phyloP scores from a whole-genome alignment of 768 basidiomycete species.

The Boletellus ananiceps region DNA sequence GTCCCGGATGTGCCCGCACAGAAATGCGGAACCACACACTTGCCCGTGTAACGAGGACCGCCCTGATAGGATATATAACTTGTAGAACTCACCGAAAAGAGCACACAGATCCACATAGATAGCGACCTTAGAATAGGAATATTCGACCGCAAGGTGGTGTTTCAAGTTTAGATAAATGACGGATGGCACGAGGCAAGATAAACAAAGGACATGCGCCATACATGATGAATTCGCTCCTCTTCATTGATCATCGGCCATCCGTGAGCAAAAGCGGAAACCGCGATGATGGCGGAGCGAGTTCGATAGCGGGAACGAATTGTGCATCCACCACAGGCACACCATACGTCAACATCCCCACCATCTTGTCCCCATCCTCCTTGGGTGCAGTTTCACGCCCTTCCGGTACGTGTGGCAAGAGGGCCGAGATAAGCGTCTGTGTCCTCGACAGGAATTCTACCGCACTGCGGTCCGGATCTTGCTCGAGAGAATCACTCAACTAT shows the following conservation, averaged over 20 bases:
- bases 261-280: slow-evolving; percentile 73
- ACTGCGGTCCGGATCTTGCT: slow-evolving; percentile 26
- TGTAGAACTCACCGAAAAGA: slow-evolving; percentile 3
- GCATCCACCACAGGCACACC: slow-evolving; percentile 51
- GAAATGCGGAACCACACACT: slow-evolving; percentile 4
- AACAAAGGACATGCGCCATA: slow-evolving; percentile 14
- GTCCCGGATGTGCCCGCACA: slow-evolving; percentile 3
- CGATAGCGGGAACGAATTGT: slow-evolving; percentile 54
- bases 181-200: slow-evolving; percentile 17
- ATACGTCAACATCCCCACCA: slow-evolving; percentile 44
- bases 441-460: slow-evolving; percentile 46
- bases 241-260: slow-evolving; percentile 32
- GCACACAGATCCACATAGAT: slow-evolving; percentile 18
- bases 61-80: slow-evolving; percentile 28
- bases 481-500: slow-evolving; percentile 13
- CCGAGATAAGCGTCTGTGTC: slow-evolving; percentile 58
- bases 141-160: slow-evolving; percentile 12
- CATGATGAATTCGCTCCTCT: slow-evolving; percentile 14
- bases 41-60: slow-evolving; percentile 2
- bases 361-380: slow-evolving; percentile 34
- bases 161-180: slow-evolving; percentile 32
- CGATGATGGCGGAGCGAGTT: slow-evolving; percentile 65
- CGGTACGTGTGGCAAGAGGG: slow-evolving; percentile 43
- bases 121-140: slow-evolving; percentile 11
- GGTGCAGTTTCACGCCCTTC: slow-evolving; percentile 15